Base-by-base conservation (phyloP, 73 alveolate species). In the Stentor coeruleus region DNA sequence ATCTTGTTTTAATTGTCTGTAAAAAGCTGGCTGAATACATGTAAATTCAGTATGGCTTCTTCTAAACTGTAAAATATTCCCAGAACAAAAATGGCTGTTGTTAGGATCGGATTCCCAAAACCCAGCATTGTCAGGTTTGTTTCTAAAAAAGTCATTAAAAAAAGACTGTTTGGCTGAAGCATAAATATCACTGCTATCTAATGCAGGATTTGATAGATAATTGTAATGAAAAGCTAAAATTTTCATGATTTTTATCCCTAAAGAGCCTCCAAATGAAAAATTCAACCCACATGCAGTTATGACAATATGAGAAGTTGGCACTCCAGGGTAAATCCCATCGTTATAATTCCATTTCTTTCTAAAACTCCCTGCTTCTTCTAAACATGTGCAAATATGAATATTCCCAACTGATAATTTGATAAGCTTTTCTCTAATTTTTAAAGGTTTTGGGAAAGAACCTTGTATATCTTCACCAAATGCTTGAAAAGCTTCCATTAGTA, bases 321-420 rank as follows among this genome's bases (percentile, higher is more conserved):
- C 79, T 31, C 79, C 79, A 20, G 79, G 79, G 33, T 66, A 66
- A 66, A 40, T 40, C 2, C 79, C 79, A 66, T 66, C 79, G n/a
- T 26, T 20, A 31, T 66, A 66, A 31, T 20, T 15, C 37, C 79
- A 66, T 66, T 31, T 20, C 2, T 66, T 66, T 33, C 15, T 26
- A 33, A 66, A 66, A 37, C 42, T 1, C 33, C 33, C 42, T 11
- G 42, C n/a, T 2, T 66, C 79, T 40, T 66, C 79, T 31, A 66
- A 2, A 20, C 20, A 15, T 26, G 33, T 26, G 0, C 41, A 20
- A 20, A 66, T 26, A 66, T 0, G 2, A 66, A 33, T 33, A 28
- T 37, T 15, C 36, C 15, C 37, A 37, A 66, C 1, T 1, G 26
- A 11, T 28, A 66, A 20, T 33, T 66, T 66, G n/a, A 66, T 33